These are phyloP conservation scores for Erythrobasidium yunnanense DNA, from an alignment of 768 basidiomycete genomes.

Conservation along the genomic window DNA sequence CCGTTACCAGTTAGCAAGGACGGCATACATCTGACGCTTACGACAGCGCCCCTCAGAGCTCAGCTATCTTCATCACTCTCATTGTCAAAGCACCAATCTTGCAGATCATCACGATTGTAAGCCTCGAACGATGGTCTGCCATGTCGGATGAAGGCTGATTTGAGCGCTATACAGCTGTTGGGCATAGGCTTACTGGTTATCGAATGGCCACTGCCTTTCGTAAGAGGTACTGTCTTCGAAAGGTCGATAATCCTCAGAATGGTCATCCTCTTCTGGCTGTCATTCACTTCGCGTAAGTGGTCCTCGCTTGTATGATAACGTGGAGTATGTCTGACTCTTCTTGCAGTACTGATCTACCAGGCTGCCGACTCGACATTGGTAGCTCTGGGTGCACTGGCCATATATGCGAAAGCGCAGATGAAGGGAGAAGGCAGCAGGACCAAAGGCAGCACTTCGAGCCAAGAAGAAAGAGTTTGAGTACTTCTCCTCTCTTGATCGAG, in stretches of 20 bases:
- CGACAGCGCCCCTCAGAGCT: slow-evolving; percentile 52
- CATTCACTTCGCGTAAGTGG: slow-evolving; percentile 49
- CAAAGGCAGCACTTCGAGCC: not conserved
- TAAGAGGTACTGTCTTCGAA: slow-evolving; percentile 27
- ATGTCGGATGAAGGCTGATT: not conserved
- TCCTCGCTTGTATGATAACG: slow-evolving; percentile 46
- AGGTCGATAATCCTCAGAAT: slow-evolving; percentile 46
- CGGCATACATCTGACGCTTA: slow-evolving; percentile 6
- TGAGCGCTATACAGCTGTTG: slow-evolving; percentile 45
- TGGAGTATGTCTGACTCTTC: slow-evolving; percentile 38
- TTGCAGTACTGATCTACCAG: slow-evolving; percentile 9
- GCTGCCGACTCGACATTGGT: slow-evolving; percentile 12
- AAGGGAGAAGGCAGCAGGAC: not conserved
- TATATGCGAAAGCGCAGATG: not conserved
- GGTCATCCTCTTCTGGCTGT: slow-evolving; percentile 56
- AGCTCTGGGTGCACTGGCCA: not conserved
- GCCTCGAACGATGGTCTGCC: not conserved
- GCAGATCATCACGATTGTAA: slow-evolving; percentile 54
- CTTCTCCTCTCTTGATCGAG: not conserved
- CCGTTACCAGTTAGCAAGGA: not conserved
- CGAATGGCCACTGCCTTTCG: slow-evolving; percentile 57
- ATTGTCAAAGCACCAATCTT: slow-evolving; percentile 70
- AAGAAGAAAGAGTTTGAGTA: not conserved
- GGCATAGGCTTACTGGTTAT: slow-evolving; percentile 53
- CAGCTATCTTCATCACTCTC: slow-evolving; percentile 56